Percentiles rank a stretch among this genome's conserved stretches.
Evolutionary conservation across 768 basidiomycete genomes (phyloP).

Genomic region (Boletus huronensis): DNA sequence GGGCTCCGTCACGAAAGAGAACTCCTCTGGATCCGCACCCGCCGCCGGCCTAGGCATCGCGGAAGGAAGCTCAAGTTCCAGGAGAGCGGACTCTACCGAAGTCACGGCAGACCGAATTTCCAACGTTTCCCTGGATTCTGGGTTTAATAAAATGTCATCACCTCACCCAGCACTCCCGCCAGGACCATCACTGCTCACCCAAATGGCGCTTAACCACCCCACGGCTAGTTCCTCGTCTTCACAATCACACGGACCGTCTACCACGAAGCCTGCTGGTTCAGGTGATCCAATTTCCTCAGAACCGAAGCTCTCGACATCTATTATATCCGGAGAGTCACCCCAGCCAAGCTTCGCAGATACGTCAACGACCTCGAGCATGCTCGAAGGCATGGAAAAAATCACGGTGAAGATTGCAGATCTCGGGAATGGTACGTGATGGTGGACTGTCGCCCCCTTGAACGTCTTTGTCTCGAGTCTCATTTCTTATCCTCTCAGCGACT

Average conservation of each 20-base stretch:
- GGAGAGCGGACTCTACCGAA: slow-evolving; percentile 38
- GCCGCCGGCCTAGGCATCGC: slow-evolving; percentile 1
- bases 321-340: slow-evolving; percentile 28
- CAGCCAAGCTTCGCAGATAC: slow-evolving; percentile 25
- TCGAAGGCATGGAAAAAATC: slow-evolving; percentile 59
- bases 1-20: slow-evolving; percentile 22
- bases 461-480: not conserved
- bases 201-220: slow-evolving; percentile 50
- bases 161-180: slow-evolving; percentile 37
- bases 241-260: slow-evolving; percentile 27
- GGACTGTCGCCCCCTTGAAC: not conserved
- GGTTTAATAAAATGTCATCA: slow-evolving; percentile 38
- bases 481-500: slow-evolving; percentile 44
- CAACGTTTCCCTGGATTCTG: slow-evolving; percentile 42
- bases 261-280: slow-evolving; percentile 19
- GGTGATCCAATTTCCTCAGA: slow-evolving; percentile 16
- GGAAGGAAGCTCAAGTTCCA: slow-evolving; percentile 15
- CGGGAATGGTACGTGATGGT: slow-evolving; percentile 70
- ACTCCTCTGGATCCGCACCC: slow-evolving; percentile 16
- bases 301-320: slow-evolving; percentile 27
- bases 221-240: slow-evolving; percentile 21
- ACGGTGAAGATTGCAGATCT: slow-evolving; percentile 99
- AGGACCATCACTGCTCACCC: slow-evolving; percentile 72
- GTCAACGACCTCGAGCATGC: slow-evolving; percentile 28
- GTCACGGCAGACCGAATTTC: slow-evolving; percentile 50